These are phyloP conservation scores for Rhodomyrtus tomentosa DNA, from an alignment of 345 rosid genomes.

Conservation along the genomic window DNA sequence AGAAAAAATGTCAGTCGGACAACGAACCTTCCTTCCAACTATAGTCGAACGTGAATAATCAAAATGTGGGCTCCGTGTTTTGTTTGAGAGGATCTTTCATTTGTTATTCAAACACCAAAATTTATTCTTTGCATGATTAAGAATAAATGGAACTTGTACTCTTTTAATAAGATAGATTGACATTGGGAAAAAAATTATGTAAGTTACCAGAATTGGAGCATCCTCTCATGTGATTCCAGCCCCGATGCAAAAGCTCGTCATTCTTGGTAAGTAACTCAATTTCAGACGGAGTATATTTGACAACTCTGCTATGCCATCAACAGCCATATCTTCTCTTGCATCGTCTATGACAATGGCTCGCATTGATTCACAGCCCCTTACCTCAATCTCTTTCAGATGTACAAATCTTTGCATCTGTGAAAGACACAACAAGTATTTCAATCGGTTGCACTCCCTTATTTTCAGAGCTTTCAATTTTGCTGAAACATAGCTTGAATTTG, in stretches of 20 bases:
- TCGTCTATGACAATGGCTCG: background rate
- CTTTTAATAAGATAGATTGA: background rate
- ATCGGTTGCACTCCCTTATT: accelerated
- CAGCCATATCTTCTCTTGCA: too few relatives aligned
- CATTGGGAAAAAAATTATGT: background rate
- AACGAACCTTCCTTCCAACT: background rate
- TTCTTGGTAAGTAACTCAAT: accelerated
- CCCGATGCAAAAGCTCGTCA: background rate
- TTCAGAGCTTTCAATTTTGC: too few relatives aligned
- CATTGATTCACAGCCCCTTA: background rate
- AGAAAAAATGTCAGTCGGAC: background rate
- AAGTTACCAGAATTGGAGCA: background rate
- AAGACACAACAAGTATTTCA: background rate
- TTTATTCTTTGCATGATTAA: background rate
- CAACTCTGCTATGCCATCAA: background rate
- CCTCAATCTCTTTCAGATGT: background rate
- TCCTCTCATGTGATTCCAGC: background rate
- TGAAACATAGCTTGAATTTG: too few relatives aligned
- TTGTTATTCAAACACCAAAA: background rate
- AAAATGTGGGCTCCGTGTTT: too few relatives aligned
- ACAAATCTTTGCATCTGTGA: background rate
- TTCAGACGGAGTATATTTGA: background rate
- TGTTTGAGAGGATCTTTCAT: background rate
- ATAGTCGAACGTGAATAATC: background rate
- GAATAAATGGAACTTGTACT: accelerated